These are phyloP conservation scores for Collybiopsis confluens DNA, from an alignment of 768 basidiomycete genomes.

Conservation along the genomic window DNA sequence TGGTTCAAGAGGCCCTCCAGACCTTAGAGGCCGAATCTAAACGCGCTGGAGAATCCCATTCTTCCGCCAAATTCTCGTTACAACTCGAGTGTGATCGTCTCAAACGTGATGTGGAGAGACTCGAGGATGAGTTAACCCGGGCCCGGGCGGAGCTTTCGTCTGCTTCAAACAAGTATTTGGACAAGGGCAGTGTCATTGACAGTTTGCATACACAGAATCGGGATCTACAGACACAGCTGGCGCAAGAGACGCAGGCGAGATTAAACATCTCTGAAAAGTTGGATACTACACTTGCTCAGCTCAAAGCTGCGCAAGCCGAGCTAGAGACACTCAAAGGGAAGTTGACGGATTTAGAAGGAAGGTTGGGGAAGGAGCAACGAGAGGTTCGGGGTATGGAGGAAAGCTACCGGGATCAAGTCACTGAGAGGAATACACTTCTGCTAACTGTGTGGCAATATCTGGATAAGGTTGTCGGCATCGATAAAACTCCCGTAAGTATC, in stretches of 20 bases:
- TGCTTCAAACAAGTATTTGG: slow-evolving; percentile 58
- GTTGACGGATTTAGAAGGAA: slow-evolving; percentile 70
- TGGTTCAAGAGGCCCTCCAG: slow-evolving; percentile 70
- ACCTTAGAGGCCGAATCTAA: slow-evolving; percentile 72
- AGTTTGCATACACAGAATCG: slow-evolving; percentile 75
- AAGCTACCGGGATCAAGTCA: slow-evolving; percentile 87
- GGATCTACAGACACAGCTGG: slow-evolving; percentile 74
- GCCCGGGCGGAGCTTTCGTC: slow-evolving; percentile 67
- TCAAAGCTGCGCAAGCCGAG: slow-evolving; percentile 71
- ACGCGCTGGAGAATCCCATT: slow-evolving; percentile 78
- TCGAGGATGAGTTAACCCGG: slow-evolving; percentile 75
- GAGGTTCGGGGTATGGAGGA: slow-evolving; percentile 65
- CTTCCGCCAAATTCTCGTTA: slow-evolving; percentile 77
- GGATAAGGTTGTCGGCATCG: slow-evolving; percentile 89
- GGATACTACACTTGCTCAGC: slow-evolving; percentile 57
- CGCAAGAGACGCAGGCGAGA: slow-evolving; percentile 82
- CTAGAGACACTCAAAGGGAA: slow-evolving; percentile 52
- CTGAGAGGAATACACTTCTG: slow-evolving; percentile 87
- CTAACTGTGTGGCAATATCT: slow-evolving; percentile 93
- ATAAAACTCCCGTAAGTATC: slow-evolving; percentile 71
- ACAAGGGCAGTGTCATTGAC: slow-evolving; percentile 71
- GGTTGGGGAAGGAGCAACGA: slow-evolving; percentile 80
- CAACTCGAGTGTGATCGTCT: slow-evolving; percentile 88
- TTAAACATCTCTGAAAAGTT: slow-evolving; percentile 87
- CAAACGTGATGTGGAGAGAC: slow-evolving; percentile 75